Percentiles rank a stretch among this genome's conserved stretches.
Conservation (phyloP, 805 yeast genomes). For the Cyberlindnera misumaiensis region DNA sequence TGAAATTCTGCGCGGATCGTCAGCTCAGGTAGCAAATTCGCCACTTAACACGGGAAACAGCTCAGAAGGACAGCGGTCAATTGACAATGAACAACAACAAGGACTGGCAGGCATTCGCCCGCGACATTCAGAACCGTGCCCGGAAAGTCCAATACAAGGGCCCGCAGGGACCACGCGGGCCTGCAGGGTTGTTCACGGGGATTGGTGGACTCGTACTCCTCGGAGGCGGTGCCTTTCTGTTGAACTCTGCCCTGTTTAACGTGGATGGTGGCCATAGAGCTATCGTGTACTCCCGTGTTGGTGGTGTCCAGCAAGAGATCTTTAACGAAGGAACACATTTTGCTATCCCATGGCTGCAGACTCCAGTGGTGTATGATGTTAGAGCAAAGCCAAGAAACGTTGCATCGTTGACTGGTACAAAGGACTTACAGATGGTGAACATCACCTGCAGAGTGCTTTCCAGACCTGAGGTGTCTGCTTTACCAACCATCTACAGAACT, state of each 20-base stretch:
- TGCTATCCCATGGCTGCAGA: constrained; percentile 90
- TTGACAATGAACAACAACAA: constrained; percentile 24
- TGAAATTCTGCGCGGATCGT: too few species aligned
- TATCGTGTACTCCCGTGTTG: constrained; percentile 79
- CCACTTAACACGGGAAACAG: too few species aligned
- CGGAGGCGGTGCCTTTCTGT: constrained; percentile 48
- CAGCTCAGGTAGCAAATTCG: too few species aligned
- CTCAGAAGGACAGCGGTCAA: not conserved
- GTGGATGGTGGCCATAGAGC: constrained; percentile 99
- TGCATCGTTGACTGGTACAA: constrained; percentile 94
- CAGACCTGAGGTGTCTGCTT: constrained; percentile 71
- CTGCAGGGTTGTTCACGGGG: constrained; percentile 55
- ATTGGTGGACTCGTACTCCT: constrained; percentile 52
- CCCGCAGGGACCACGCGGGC: constrained; percentile 35
- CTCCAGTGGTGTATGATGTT: constrained; percentile 88
- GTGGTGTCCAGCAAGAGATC: constrained; percentile 78
- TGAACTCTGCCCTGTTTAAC: constrained; percentile 59
- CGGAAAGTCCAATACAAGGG: constrained; percentile 33
- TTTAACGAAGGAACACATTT: constrained; percentile 94
- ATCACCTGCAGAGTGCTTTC: constrained; percentile 97
- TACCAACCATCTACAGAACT: constrained; percentile 86
- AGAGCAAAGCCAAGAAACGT: constrained; percentile 97
- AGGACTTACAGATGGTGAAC: constrained; percentile 97
- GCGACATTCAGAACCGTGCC: constrained; percentile 40
- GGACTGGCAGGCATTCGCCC: constrained; percentile 48